A percentile compares a stretch with the other conserved stretches of the same genome.
phyloP scores from a whole-genome alignment of 177 flowering plant genomes.

The Vitis hybrid region DNA sequence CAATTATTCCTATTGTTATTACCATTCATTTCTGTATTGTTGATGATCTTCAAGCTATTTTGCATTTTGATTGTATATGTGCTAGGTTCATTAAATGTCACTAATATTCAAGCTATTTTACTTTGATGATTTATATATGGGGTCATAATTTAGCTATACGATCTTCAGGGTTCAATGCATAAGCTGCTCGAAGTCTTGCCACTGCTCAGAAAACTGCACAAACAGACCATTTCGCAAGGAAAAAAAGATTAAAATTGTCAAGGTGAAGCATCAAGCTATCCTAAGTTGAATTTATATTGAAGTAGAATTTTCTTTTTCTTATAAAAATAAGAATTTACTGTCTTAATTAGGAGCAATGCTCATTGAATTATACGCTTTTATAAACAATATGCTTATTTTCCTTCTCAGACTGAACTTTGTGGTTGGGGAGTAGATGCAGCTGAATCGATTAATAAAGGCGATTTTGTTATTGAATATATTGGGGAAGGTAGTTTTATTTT shows the following conservation, averaged over 20 bases:
- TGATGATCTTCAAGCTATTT: too few relatives aligned
- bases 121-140: background rate
- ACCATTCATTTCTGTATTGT: too few relatives aligned
- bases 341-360: background rate
- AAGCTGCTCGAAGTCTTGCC: constrained; percentile 91
- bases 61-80: constrained; percentile 2
- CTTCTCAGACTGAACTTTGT: constrained; percentile 74
- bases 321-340: too few relatives aligned
- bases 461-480: constrained; percentile 83
- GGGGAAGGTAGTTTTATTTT: constrained; percentile 76
- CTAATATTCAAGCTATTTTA: background rate
- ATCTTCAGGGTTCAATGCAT: constrained; percentile 77
- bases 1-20: background rate
- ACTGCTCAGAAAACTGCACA: constrained; percentile 70
- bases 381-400: background rate
- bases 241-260: constrained; percentile 72
- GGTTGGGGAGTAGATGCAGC: constrained; percentile 99
- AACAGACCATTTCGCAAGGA: constrained; percentile 92
- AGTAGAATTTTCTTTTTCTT: background rate
- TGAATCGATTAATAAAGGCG: constrained; percentile 74
- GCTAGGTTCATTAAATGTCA: background rate
- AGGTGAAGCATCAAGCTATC: constrained; percentile 40
- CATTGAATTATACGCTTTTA: background rate
- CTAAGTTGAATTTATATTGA: background rate
- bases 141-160: constrained; percentile 1